A percentile compares a stretch with the other conserved stretches of the same genome.
Evolutionary conservation across 345 rosid genomes (phyloP).

Genomic region (Eucalyptus pauciflora): DNA sequence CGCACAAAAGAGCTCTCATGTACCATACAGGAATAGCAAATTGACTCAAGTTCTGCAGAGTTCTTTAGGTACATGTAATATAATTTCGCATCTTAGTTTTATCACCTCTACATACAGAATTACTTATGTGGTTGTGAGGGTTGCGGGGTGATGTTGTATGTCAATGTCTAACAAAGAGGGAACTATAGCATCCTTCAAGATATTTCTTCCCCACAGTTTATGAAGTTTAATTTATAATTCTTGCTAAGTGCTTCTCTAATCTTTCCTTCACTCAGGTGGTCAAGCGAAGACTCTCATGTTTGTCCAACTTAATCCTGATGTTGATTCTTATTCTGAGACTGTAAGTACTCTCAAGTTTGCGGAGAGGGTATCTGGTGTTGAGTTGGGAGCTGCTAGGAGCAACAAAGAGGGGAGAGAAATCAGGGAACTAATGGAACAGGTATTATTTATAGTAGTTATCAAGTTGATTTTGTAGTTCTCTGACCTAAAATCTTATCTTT

Average conservation of each 20-base stretch:
- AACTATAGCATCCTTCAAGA: not conserved
- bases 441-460: not conserved
- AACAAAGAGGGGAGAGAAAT: conserved; percentile 83
- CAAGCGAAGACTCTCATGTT: conserved; percentile 98
- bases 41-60: conserved; percentile 97
- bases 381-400: conserved; percentile 89
- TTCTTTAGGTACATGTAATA: conserved; percentile 55
- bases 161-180: not conserved
- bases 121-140: not conserved
- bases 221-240: not conserved
- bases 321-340: conserved; percentile 80
- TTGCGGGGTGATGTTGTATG: not conserved
- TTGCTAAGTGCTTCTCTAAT: not conserved
- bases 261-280: conserved; percentile 49
- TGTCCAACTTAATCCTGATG: conserved; percentile 95
- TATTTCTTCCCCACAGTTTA: not conserved
- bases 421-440: conserved; percentile 95
- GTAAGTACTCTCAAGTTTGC: conserved; percentile 91
- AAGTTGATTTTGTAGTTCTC: not conserved
- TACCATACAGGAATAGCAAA: conserved; percentile 95
- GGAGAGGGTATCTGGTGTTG: conserved; percentile 95
- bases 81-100: not conserved
- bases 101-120: not conserved
- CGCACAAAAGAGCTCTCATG: conserved; percentile 77
- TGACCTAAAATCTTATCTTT: not conserved